These are phyloP conservation scores for Neurospora sp. DNA, from an alignment of 495 filamentous ascomycete species.

Conservation along the genomic window DNA sequence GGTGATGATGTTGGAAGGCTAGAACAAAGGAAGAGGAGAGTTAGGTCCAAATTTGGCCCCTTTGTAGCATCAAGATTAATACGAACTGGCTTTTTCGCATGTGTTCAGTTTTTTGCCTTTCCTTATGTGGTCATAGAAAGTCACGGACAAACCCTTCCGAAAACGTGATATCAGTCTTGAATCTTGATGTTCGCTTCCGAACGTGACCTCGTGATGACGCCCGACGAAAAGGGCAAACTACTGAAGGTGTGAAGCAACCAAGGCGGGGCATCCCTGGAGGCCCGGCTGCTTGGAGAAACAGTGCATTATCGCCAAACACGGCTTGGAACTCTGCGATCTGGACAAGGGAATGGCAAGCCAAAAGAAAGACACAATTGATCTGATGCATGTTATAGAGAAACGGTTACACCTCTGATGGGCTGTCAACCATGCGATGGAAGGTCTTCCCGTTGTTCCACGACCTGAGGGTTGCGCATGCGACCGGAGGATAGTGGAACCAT, in stretches of 20 bases:
- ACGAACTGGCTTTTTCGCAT: not conserved
- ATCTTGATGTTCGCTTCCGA: not conserved
- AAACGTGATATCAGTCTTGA: not conserved
- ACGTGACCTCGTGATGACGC: not conserved
- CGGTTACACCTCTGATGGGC: not conserved
- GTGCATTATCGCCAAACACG: not conserved
- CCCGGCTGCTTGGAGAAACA: not conserved
- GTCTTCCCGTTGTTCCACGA: not conserved
- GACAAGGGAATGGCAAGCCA: not conserved
- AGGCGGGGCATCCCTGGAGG: not conserved
- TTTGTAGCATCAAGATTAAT: too few species aligned
- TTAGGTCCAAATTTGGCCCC: not conserved
- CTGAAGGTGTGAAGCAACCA: not conserved
- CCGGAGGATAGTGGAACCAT: not conserved
- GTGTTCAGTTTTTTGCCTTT: too few species aligned
- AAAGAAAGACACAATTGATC: not conserved
- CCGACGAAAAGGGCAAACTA: not conserved
- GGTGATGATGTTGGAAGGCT: not conserved
- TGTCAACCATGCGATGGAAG: not conserved
- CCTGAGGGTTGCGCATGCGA: not conserved
- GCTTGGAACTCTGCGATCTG: not conserved
- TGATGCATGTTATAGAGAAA: not conserved
- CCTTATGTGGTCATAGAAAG: not conserved
- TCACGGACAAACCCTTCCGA: not conserved
- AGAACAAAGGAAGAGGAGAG: not conserved